Evolutionary conservation across 345 rosid species (phyloP), one percentile per base, ranked within the genome.

Genomic region (Eucalyptus caleyi): DNA sequence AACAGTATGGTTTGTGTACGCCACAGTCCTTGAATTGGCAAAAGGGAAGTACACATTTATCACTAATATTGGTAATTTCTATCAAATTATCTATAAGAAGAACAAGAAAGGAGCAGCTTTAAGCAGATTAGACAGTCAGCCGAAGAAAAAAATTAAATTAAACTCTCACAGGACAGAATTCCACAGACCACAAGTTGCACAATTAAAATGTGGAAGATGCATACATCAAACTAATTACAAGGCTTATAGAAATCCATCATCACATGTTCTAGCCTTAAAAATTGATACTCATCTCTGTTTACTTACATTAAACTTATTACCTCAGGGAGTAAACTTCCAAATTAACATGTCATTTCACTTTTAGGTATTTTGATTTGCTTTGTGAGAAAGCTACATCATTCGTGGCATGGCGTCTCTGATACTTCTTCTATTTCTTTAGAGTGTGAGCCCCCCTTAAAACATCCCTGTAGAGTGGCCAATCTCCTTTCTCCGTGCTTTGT

Each of bases 1-100:
- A 87, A 94, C 92, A 2, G 94, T 94, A 89, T 93, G 94, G 88
- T 94, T 93, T 26, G 96, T 93, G 90, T 93, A 94, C 24, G 93
- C 95, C 50, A 93, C 92, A 90, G 96, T 93, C 90, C 95, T 93
- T 21, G 27, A 23, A 77, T 40, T 2, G 4, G 83, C 85, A 40
- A 77, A 77, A 23, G 85, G 44, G 47, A 77, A 77, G 85, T 77
- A 21, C 30, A 23, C 85, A 40, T 77, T 40, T 77, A 77, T 77
- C 45, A 77, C 47, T 77, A 21, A 23, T 40, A 77, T 21, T 11
- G 8, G 45, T 23, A 42, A 77, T 40, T 77, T 77, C 85, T 40
- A 40, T 77, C 47, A 40, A 40, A 77, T 77, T 77, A 77, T 42
- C 47, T 11, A 77, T 10, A 77, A 77, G 47, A 40, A 77, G 16